Evolutionary conservation across 768 basidiomycete genomes (phyloP), one percentile per base, ranked within the genome.

Genomic region (Auriscalpium vulgare): DNA sequence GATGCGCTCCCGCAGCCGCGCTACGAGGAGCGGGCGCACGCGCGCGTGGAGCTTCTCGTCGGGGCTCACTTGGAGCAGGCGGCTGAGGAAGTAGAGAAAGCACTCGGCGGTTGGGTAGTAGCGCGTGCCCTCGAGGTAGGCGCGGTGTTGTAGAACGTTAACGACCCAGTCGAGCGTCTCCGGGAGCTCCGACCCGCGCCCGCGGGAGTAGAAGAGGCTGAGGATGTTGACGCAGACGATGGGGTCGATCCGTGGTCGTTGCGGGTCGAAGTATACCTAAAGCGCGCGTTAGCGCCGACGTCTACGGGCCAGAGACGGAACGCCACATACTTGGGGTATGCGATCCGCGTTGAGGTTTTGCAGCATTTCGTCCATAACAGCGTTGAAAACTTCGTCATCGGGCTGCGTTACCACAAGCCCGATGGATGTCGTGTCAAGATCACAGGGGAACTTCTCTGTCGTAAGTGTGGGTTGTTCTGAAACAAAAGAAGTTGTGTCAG

Each of bases 281-380:
- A 54, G 29, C 53, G 11, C 53, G 11, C 21, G 4, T 62, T 23
- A 65, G 54, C 17, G 2, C 16, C 34, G 11, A 16, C 7, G 45
- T 10, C 10, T 21, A 29, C 23, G 17, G 40, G 38, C 7, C 10
- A 1, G 19, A 1, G 14, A 50, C 50, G 14, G 37, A 4, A 40
- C 40, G 34, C 29, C 17, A 51, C 38, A 37, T 43, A 69, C 68
- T 59, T 63, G 63, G n/a, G 60, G 55, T 53, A 83, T 82, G 17
- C 78, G 79, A 57, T 83, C 79, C 9, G 67, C 60, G 51, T 78
- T 73, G 8, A 73, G 61, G 56, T 78, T 79, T 37, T 75, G 65
- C 3, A 83, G 71, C 75, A 83, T 83, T 55, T 83, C 79, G 61
- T 83, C 75, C 73, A 84, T 76, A 9, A 83, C 71, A 2, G 74